Base-by-base conservation (phyloP, 2,329 filamentous ascomycete genomes). In the Trematosphaeria pertusa region DNA sequence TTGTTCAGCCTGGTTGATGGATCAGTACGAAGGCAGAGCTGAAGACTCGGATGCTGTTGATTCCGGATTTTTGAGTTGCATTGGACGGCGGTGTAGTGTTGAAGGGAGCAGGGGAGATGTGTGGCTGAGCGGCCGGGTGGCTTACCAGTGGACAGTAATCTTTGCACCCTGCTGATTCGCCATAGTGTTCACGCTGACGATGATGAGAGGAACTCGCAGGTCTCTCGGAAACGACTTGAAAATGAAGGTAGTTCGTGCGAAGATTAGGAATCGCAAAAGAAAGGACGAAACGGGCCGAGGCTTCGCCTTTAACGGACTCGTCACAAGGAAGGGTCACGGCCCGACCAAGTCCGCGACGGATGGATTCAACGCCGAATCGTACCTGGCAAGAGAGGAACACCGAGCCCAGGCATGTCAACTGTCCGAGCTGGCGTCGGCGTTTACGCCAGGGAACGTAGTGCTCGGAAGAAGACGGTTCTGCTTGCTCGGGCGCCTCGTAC, bases 1-100 rank as follows among this genome's bases (percentile, higher is more conserved):
- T 87, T 79, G 60, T 93, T 83, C 50, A 96, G 87, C 91, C 91
- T 95, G 57, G 28, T n/a, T 28, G 12, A 20, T 33, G 40, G 3
- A 9, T 46, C 30, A 43, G 37, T 35, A 42, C 28, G 30, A 43
- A 39, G 22, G 19, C 21, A 24, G n/a, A 37, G 48, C 39, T 51
- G 41, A 40, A 31, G 26, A 6, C 24, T 15, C 46, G 41, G 52
- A 43, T 41, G 15, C 8, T 33, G 18, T 22, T 32, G 14, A 20
- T 37, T 36, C 32, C 10, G 28, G 39, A 31, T 14, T 38, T 14
- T 35, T 17, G 28, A 28, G 24, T 7, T 12, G 24, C 12, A 12
- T 24, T 37, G 37, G 17, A 35, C 4, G 21, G 24, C 32, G 47
- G 35, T 41, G 50, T 30, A 14, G 47, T 30, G 10, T 28, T 35